A percentile compares a stretch with the other conserved stretches of the same genome.
These are phyloP conservation scores for Coemansia sp. DNA, from an alignment of 192 early-diverging fungal genomes.

Conservation along the genomic window DNA sequence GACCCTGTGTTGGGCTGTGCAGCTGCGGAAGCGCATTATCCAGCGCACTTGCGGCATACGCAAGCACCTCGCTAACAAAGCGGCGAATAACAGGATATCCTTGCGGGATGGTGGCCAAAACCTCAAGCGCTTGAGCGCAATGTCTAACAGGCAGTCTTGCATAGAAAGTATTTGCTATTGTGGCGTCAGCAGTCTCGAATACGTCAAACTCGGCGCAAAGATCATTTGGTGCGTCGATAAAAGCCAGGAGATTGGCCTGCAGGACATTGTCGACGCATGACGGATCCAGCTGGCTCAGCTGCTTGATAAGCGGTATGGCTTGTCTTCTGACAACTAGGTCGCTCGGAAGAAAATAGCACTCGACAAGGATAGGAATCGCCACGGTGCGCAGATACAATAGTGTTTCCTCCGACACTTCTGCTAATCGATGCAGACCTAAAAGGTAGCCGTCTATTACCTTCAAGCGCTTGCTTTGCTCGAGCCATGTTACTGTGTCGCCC, in stretches of 20 bases:
- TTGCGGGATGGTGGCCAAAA: slow-evolving; percentile 31
- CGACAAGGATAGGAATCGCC: slow-evolving; percentile 37
- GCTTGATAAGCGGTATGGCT: slow-evolving; percentile 34
- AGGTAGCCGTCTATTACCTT: slow-evolving; percentile 22
- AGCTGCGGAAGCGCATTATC: slow-evolving; percentile 16
- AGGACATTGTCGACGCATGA: slow-evolving; percentile 24
- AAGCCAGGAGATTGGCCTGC: slow-evolving; percentile 38
- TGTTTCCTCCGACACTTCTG: slow-evolving; percentile 16
- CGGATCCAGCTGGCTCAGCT: slow-evolving; percentile 20
- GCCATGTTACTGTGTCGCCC: slow-evolving; percentile 20
- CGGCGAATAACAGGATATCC: slow-evolving; percentile 24
- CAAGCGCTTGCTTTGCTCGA: slow-evolving; percentile 42
- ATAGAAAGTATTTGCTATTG: slow-evolving; percentile 15
- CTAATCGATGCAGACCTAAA: slow-evolving; percentile 8
- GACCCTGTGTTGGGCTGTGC: slow-evolving; percentile 5
- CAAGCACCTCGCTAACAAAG: slow-evolving; percentile 33
- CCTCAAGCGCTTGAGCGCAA: slow-evolving; percentile 36
- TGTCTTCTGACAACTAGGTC: slow-evolving; percentile 31
- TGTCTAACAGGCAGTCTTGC: slow-evolving; percentile 21
- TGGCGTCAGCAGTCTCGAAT: slow-evolving; percentile 6
- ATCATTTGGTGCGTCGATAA: slow-evolving; percentile 16
- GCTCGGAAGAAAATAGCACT: slow-evolving; percentile 42
- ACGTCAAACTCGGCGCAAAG: slow-evolving; percentile 19
- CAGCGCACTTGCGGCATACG: slow-evolving; percentile 22
- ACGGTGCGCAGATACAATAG: slow-evolving; percentile 34